Evolutionary conservation across 352 stramenopile genomes (phyloP).

Genomic region (Phytophthora niederhauseri): DNA sequence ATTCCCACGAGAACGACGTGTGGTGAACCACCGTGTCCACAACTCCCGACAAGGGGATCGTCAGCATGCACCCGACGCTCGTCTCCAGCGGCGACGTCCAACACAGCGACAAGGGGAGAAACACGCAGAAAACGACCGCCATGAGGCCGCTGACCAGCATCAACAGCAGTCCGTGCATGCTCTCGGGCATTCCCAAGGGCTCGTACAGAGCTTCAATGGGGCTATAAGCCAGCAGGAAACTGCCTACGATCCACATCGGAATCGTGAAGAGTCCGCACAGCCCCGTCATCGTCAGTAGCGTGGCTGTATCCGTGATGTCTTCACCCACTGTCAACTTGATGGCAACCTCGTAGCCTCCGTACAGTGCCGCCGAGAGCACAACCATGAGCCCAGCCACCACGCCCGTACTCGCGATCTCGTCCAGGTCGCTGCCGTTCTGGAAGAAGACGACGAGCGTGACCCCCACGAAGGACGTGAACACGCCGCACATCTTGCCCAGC

Average conservation of each 20-base stretch:
- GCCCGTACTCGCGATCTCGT: conserved; percentile 37
- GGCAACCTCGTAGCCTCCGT: conserved; percentile 55
- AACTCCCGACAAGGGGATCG: conserved; percentile 54
- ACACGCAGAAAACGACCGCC: conserved; percentile 50
- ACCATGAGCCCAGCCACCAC: conserved; percentile 49
- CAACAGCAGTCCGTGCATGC: conserved; percentile 34
- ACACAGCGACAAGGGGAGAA: conserved; percentile 46
- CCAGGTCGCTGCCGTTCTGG: conserved; percentile 34
- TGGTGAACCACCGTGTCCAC: conserved; percentile 49
- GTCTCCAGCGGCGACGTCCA: conserved; percentile 67
- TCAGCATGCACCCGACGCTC: conserved; percentile 63
- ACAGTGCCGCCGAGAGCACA: conserved; percentile 51
- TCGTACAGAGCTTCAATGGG: conserved; percentile 50
- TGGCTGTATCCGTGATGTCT: conserved; percentile 53
- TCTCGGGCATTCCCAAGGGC: conserved; percentile 44
- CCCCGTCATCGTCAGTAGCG: conserved; percentile 49
- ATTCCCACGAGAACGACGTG: conserved; percentile 51
- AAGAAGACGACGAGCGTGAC: conserved; percentile 59
- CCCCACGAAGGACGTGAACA: conserved; percentile 52
- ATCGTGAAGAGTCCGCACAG: conserved; percentile 54
- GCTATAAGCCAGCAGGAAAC: conserved; percentile 36
- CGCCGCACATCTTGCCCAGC: conserved; percentile 47
- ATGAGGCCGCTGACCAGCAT: conserved; percentile 41
- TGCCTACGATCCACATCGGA: conserved; percentile 51
- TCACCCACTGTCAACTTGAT: conserved; percentile 46